Evolutionary conservation across 176 grass and related monocot genomes (phyloP), one percentile per base, ranked within the genome.

Genomic region (Musa beccarii): DNA sequence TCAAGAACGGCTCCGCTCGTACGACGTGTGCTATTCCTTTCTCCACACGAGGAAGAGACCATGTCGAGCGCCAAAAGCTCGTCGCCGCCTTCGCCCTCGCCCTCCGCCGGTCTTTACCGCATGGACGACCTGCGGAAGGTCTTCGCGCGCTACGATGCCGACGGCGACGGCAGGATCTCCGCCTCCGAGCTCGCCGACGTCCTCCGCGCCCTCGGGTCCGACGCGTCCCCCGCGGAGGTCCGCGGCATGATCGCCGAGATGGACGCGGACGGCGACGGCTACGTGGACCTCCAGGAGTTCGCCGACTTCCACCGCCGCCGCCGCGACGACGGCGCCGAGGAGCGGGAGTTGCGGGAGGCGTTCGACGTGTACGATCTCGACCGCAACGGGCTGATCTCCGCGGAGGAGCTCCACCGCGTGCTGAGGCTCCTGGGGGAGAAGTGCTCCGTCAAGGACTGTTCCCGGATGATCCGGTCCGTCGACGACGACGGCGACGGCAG

Each of bases 91-190:
- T 15, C 57, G 20, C 17, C 13, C 17, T 62, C 57, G 10, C 57
- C 13, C 1, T 62, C 57, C 57, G 15, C 20, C 57, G 15, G 17
- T 15, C 14, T 62, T 15, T 4, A n/a, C 57, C 17, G 13, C 17
- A 7, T 43, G 68, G 73, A 69, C 26, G 78, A 89, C 69, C 15
- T 86, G 77, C 77, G 83, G 81, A 80, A 74, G 83, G 80, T 89
- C 15, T 89, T 89, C 81, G 74, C 57, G 26, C 84, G 78, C 9
- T 89, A 83, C 74, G 87, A 89, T 77, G 68, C 83, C 9, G 85
- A 89, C 81, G 81, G 84, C 81, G 84, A 82, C 88, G 81, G 84
- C 57, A 86, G 81, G 88, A 90, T 90, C 81, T 87, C 88, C 8
- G 57, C 61, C 51, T 79, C 81, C 15, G 88, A 90, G 79, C 71